Evolutionary conservation across 2,329 filamentous ascomycete genomes (phyloP).

Genomic region (Paecilomyces dactylethromorphus): DNA sequence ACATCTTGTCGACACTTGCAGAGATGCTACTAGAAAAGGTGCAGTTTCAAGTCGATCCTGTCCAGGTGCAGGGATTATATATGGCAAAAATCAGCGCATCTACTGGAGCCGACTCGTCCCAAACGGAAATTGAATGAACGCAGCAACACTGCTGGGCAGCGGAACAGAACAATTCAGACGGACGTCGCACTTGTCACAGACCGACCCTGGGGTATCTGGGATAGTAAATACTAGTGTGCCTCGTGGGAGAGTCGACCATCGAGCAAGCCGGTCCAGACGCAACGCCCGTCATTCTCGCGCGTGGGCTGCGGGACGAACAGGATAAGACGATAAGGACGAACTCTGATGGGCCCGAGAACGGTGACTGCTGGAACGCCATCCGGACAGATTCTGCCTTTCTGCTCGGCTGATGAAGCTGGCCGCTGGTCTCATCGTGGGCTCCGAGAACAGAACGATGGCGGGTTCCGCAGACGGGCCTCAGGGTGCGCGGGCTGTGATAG

Average conservation of each 20-base stretch:
- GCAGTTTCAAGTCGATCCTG: not conserved
- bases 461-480: not conserved
- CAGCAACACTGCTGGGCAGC: not conserved
- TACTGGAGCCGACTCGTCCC: too few relatives aligned
- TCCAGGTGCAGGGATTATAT: not conserved
- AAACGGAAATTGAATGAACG: too few relatives aligned
- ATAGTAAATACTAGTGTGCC: not conserved
- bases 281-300: not conserved
- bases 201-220: not conserved
- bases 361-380: not conserved
- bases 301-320: not conserved
- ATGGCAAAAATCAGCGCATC: too few relatives aligned
- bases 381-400: too few relatives aligned
- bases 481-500: not conserved
- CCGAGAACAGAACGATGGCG: not conserved
- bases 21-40: not conserved
- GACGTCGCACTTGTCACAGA: not conserved
- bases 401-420: not conserved
- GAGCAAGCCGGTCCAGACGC: too few relatives aligned
- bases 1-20: conserved; percentile 8
- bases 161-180: not conserved
- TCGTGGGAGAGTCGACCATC: not conserved
- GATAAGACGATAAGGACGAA: not conserved
- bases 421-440: not conserved
- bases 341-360: not conserved